Base-by-base conservation (phyloP, 768 basidiomycete genomes). In the Auriculariales sp. region DNA sequence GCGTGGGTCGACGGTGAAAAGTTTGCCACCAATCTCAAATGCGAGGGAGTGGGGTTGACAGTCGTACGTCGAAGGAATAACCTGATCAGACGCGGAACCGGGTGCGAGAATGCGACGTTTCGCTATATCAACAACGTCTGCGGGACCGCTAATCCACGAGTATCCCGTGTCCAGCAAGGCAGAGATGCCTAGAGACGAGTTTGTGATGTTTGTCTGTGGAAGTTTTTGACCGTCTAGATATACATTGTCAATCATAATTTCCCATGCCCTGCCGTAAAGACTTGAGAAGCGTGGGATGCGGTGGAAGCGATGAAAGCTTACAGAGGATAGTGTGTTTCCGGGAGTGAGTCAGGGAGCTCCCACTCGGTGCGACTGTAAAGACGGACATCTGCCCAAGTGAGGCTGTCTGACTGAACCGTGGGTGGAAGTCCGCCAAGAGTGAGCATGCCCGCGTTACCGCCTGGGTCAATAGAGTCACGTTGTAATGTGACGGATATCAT, bases 161-260 rank as follows among this genome's bases (percentile, higher is more conserved):
- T 79, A 86, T 0, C 86, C 85, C 2, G 86, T 87, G 56, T 88
- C 85, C 25, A 88, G 59, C 15, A 87, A 65, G 1, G 78, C 82
- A 3, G 83, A 79, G 10, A 83, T 65, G 1, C 68, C 59, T 52
- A 83, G 76, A 3, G 59, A 61, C 0, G 73, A 55, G 1, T 73
- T 58, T 1, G 74, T 68, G 9, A 79, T 59, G 11, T 61, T 65
- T 2, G 83, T 84, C 30, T 68, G 70, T 4, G 77, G 71, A n/a
- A 87, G 64, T 55, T 66, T 68, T 52, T 69, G 57, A 11, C 79
- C 83, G 54, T 87, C 80, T 29, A 89, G 70, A 59, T 69, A 87
- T 4, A 87, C 79, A 50, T 78, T 78, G 48, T 85, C 83, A 5
- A 88, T 52, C 25, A 73, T 68, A 4, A 85, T 66, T 60, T 88